A percentile compares a stretch with the other conserved stretches of the same genome.
Evolutionary conservation across 1,139 yeast species (phyloP).

Genomic region (Lodderomyces parapsilosis): DNA sequence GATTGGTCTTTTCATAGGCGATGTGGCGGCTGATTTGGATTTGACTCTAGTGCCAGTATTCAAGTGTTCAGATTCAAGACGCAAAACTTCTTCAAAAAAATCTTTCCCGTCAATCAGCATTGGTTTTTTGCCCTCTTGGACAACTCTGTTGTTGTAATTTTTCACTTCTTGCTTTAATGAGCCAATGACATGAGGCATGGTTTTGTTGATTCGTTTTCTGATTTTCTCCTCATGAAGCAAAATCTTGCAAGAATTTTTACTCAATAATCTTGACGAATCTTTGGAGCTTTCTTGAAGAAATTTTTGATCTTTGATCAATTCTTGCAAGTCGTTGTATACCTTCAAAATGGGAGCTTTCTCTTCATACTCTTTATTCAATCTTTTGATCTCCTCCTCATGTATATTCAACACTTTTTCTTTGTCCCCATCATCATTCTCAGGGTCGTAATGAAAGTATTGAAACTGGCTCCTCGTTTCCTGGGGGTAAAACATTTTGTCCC

Average conservation of each 20-base stretch:
- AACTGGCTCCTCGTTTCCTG: slow-evolving; percentile 41
- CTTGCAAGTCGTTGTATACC: slow-evolving; percentile 53
- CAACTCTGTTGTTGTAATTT: slow-evolving; percentile 41
- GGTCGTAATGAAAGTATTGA: slow-evolving; percentile 36
- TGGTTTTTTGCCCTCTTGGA: slow-evolving; percentile 32
- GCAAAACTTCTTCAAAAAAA: slow-evolving; percentile 40
- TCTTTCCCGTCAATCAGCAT: slow-evolving; percentile 48
- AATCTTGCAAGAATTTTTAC: slow-evolving; percentile 77
- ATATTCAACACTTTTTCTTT: slow-evolving; percentile 54
- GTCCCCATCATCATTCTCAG: slow-evolving; percentile 39
- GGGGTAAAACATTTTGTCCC: slow-evolving; percentile 64
- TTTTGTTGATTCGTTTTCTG: slow-evolving; percentile 63
- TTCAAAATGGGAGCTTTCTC: slow-evolving; percentile 55
- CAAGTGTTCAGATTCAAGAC: slow-evolving; percentile 41
- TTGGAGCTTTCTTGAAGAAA: slow-evolving; percentile 68
- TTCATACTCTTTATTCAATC: slow-evolving; percentile 50
- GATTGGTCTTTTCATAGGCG: slow-evolving; percentile 5
- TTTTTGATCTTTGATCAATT: slow-evolving; percentile 57
- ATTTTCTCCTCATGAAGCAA: slow-evolving; percentile 76
- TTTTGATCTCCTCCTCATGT: slow-evolving; percentile 63
- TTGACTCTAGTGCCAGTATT: slow-evolving; percentile 5
- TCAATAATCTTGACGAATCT: slow-evolving; percentile 76
- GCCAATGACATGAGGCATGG: slow-evolving; percentile 62
- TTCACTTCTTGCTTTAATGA: slow-evolving; percentile 49
- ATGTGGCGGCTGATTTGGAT: slow-evolving; percentile 5